A percentile compares a stretch with the other conserved stretches of the same genome.
Evolutionary conservation across 2,329 filamentous ascomycete species (phyloP).

Genomic region (Fusarium acutatum): DNA sequence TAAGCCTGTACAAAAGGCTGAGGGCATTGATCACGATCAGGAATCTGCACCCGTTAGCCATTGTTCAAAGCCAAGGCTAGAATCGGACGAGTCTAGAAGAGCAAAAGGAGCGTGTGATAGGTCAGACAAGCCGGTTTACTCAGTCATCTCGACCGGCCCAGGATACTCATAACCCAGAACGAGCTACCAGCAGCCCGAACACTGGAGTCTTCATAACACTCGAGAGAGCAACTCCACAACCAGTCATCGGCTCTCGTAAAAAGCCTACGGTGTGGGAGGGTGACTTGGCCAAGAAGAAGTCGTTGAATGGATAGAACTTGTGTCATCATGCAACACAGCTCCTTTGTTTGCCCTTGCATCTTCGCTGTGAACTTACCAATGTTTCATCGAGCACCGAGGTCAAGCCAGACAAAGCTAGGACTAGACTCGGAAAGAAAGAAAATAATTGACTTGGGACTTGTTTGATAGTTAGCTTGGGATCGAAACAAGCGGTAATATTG

Average conservation of each 20-base stretch:
- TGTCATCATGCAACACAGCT: conserved; percentile 48
- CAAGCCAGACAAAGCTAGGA: too few relatives aligned
- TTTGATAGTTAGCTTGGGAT: conserved; percentile 13
- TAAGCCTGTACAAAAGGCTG: not conserved
- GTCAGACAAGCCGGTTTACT: conserved; percentile 74
- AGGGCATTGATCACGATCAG: not conserved
- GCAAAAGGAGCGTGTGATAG: conserved; percentile 7
- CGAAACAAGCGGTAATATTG: not conserved
- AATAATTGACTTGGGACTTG: not conserved
- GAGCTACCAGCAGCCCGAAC: conserved; percentile 56
- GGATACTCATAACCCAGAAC: conserved; percentile 60
- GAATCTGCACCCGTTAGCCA: conserved; percentile 22
- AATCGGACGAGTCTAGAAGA: not conserved
- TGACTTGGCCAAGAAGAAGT: conserved; percentile 73
- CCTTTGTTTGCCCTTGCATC: not conserved
- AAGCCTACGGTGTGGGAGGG: conserved; percentile 74
- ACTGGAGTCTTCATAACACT: conserved; percentile 70
- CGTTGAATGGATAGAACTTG: conserved; percentile 81
- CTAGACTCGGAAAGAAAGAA: not conserved
- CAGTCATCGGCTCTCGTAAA: conserved; percentile 62
- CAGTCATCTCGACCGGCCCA: conserved; percentile 70
- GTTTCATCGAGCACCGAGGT: not conserved
- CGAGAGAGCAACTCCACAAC: conserved; percentile 75
- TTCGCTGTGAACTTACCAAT: conserved; percentile 21
- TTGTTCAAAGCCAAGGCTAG: not conserved